Conservation (phyloP, 2,329 filamentous ascomycete species). For the Verticillium zaregamsianum region DNA sequence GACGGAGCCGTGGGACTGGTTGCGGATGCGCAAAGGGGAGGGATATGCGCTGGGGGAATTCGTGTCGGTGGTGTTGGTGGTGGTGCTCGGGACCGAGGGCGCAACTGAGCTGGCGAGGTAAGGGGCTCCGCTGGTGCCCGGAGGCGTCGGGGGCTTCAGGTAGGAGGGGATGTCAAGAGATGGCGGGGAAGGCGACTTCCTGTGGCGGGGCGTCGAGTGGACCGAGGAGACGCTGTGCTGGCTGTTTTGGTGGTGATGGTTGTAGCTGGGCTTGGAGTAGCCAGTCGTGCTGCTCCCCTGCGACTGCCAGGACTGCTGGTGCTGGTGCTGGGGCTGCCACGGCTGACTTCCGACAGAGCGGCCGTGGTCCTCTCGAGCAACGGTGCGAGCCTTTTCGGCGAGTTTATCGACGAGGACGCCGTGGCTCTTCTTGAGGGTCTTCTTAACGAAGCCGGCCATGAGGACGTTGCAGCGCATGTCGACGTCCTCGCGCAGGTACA, state of each 20-base stretch:
- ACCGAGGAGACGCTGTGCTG: background rate
- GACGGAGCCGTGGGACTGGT: background rate
- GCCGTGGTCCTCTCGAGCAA: background rate
- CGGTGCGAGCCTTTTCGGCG: conserved; percentile 29
- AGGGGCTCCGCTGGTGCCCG: background rate
- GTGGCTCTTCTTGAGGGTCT: conserved; percentile 75
- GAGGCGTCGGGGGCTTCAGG: background rate
- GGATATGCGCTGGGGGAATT: conserved; percentile 1
- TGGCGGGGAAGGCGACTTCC: background rate
- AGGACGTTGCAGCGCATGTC: conserved; percentile 78
- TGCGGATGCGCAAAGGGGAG: conserved; percentile 6
- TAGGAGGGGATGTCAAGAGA: background rate
- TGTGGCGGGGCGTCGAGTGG: background rate
- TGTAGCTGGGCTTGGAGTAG: background rate
- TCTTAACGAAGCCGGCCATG: conserved; percentile 73
- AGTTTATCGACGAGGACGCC: conserved; percentile 64
- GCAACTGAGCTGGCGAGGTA: background rate
- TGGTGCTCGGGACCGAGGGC: background rate
- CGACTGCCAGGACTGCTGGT: background rate
- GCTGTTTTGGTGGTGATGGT: background rate
- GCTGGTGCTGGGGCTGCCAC: background rate
- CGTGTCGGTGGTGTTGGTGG: background rate
- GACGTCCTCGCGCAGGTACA: conserved; percentile 83
- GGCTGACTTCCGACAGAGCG: background rate
- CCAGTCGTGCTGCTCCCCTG: background rate